phyloP scores from a whole-genome alignment of 495 filamentous ascomycete genomes.

The Daldinia concentrica region DNA sequence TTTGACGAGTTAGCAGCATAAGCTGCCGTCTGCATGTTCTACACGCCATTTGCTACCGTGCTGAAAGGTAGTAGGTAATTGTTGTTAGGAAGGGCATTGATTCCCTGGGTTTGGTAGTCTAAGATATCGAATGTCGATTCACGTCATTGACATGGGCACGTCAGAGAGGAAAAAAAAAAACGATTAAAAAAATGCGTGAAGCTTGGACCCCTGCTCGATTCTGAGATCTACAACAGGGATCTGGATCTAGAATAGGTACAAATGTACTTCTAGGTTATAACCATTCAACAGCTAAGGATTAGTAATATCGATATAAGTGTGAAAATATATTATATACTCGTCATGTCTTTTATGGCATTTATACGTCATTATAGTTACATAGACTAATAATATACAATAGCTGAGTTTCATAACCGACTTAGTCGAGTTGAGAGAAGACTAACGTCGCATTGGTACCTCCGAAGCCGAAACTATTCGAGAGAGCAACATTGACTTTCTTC shows the following conservation, averaged over 20 bases:
- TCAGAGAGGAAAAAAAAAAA: conserved; percentile 15
- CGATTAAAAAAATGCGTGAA: conserved; percentile 21
- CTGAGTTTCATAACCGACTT: background rate
- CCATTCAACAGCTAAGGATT: background rate
- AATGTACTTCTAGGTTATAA: background rate
- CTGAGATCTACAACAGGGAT: conserved; percentile 34
- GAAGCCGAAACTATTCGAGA: conserved; percentile 98
- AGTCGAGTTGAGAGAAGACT: conserved; percentile 67
- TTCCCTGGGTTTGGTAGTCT: background rate
- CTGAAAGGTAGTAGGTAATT: background rate
- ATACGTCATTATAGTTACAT: conserved; percentile 3
- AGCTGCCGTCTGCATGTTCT: conserved; percentile 47
- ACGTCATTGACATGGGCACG: conserved; percentile 40
- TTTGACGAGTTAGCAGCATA: conserved; percentile 41
- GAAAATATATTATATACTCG: conserved; percentile 1
- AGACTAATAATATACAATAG: background rate
- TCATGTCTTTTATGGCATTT: background rate
- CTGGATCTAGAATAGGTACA: background rate
- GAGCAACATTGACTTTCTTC: conserved; percentile 73
- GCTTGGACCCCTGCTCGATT: conserved; percentile 24
- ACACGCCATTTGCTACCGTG: conserved; percentile 46
- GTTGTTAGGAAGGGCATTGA: conserved; percentile 14
- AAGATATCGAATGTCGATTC: conserved; percentile 15
- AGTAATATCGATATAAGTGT: background rate
- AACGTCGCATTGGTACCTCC: conserved; percentile 94